Base-by-base conservation (phyloP, 2,329 filamentous ascomycete species). In the Diaporthe longicolla region DNA sequence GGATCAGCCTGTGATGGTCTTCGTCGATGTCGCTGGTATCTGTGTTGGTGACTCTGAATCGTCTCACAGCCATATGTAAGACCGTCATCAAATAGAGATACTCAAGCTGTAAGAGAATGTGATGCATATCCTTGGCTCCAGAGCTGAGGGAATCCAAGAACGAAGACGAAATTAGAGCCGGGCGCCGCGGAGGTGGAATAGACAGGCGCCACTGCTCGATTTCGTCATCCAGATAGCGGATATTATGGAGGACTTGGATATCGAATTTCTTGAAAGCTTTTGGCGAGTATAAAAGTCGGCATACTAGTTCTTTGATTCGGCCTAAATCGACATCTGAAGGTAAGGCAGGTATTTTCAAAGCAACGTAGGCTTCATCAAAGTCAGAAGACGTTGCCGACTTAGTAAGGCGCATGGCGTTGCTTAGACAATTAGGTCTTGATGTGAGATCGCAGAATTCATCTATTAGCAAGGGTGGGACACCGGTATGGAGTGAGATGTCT, bases 51-150 rank as follows among this genome's bases (percentile, higher is more conserved):
- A 17, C 43, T 19, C 13, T 35, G 43, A 50, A 65, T 24, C 61
- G 43, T 50, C 61, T 66, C 13, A 66, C 63, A 8, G 63, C 11
- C 63, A 66, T 66, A 11, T 66, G 63, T 10, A 66, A 1, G 9
- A 66, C 45, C 13, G 52, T 48, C 63, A 66, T 66, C 29, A 66
- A 19, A n/a, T 66, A 37, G 5, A 66, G 63, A 66, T 66, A 66
- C 24, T 66, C 61, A 17, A 66, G 45, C 11, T 66, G 43, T 8
- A 66, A 29, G 45, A 26, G 32, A 21, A 50, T 8, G 24, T 37
- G 35, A 15, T 19, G 13, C 21, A 26, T 37, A 7, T 50, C 29
- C 10, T 50, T 50, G 7, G 29, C 26, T 15, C 11, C 15, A 11
- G 43, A 66, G 6, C 7, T 43, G 11, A 52, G 21, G 3, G 43